Conservation (phyloP, 768 basidiomycete genomes). For the Mycena olivaceomarginata region DNA sequence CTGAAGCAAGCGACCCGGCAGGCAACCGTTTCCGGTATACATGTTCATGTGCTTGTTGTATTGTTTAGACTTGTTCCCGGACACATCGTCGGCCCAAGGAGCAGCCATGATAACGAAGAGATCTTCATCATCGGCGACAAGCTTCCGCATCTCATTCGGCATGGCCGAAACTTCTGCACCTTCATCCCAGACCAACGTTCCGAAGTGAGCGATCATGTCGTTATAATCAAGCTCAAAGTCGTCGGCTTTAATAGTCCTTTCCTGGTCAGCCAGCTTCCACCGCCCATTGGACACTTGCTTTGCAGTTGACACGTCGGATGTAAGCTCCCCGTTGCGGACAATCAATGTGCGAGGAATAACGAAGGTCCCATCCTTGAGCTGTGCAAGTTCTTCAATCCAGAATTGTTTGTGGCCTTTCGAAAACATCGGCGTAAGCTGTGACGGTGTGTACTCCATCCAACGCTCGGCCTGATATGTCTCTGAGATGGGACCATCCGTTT, state of each 20-base stretch:
- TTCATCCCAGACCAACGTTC: neutral
- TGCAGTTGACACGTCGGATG: constrained; percentile 16
- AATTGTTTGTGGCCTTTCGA: constrained; percentile 33
- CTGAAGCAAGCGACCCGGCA: too few species aligned
- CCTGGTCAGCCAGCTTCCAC: constrained; percentile 3
- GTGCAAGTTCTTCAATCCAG: constrained; percentile 40
- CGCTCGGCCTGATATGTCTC: constrained; percentile 40
- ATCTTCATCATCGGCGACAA: neutral
- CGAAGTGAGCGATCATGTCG: constrained; percentile 19
- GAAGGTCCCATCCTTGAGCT: constrained; percentile 13
- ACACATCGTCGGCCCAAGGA: neutral
- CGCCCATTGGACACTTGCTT: neutral
- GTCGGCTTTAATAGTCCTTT: constrained; percentile 9
- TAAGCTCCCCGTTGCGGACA: constrained; percentile 24
- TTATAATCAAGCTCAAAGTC: constrained; percentile 24
- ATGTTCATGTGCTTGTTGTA: too few species aligned
- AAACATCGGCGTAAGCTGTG: constrained; percentile 38
- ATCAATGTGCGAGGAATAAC: constrained; percentile 13
- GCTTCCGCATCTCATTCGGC: neutral
- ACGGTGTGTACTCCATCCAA: constrained; percentile 18
- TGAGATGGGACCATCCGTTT: constrained; percentile 22
- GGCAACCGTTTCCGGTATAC: too few species aligned
- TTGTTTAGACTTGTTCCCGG: too few species aligned
- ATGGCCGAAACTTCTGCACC: neutral
- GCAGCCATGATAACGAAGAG: neutral